A percentile compares a stretch with the other conserved stretches of the same genome.
Evolutionary conservation across 2,329 filamentous ascomycete species (phyloP).

Genomic region (Venturiaceae sp.): DNA sequence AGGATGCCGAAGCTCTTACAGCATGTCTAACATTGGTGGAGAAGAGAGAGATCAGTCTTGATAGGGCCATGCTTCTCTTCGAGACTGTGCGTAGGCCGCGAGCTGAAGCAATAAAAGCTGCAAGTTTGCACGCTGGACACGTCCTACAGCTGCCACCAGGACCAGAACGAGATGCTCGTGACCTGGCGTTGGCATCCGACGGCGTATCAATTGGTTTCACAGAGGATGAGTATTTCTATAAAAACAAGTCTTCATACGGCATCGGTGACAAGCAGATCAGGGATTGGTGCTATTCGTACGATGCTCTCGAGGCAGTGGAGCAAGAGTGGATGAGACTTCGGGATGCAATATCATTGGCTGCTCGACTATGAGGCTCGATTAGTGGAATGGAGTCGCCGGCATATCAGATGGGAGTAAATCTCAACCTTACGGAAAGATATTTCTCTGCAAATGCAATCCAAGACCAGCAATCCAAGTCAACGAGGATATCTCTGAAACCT

Average conservation of each 20-base stretch:
- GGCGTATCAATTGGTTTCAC: background rate
- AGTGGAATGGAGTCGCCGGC: too few species aligned
- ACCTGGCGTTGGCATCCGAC: slow-evolving; percentile 10
- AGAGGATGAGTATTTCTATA: slow-evolving; percentile 6
- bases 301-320: slow-evolving; percentile 7
- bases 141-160: slow-evolving; percentile 12
- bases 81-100: slow-evolving; percentile 12
- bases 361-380: too few species aligned
- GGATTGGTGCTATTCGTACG: slow-evolving; percentile 14
- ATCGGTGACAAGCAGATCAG: slow-evolving; percentile 11
- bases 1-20: slow-evolving; percentile 13
- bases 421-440: too few species aligned
- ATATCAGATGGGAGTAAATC: too few species aligned
- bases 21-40: background rate
- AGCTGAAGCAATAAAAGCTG: slow-evolving; percentile 12
- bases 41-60: background rate
- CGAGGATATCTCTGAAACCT: too few species aligned
- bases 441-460: too few species aligned
- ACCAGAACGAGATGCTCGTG: slow-evolving; percentile 4
- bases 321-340: background rate
- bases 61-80: slow-evolving; percentile 10
- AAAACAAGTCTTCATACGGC: slow-evolving; percentile 10
- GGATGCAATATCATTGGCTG: background rate
- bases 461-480: too few species aligned
- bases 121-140: slow-evolving; percentile 12